Evolutionary conservation across 768 basidiomycete genomes (phyloP).

Genomic region (Leucosporidium scottii): DNA sequence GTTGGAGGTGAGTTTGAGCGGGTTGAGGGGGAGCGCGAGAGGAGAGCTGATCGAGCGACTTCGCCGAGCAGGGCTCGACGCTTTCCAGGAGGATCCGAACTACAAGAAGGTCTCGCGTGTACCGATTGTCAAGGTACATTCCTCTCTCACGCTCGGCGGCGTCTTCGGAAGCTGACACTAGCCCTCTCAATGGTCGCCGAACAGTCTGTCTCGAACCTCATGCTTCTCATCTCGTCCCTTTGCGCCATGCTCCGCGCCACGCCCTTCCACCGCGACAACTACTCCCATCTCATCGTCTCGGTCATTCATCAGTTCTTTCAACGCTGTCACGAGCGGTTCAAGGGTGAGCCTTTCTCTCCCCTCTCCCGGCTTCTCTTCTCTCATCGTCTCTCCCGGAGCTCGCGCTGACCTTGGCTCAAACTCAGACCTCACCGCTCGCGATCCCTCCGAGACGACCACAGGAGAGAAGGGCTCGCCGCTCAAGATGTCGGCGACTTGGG

Average conservation of each 20-base stretch:
- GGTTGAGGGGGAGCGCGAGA: slow-evolving; percentile 35
- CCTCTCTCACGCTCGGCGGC: not conserved
- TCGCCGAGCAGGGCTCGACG: slow-evolving; percentile 58
- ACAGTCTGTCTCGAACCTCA: slow-evolving; percentile 73
- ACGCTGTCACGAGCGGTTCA: slow-evolving; percentile 80
- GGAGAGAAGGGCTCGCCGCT: slow-evolving; percentile 42
- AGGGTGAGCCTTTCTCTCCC: slow-evolving; percentile 47
- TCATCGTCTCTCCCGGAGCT: slow-evolving; percentile 29
- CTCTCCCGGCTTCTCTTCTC: no score
- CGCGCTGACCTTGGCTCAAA: slow-evolving; percentile 26
- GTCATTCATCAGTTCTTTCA: slow-evolving; percentile 96
- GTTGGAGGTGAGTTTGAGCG: slow-evolving; percentile 47
- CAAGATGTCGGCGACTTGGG: slow-evolving; percentile 62
- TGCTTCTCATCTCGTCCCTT: slow-evolving; percentile 83
- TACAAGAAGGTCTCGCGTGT: slow-evolving; percentile 59
- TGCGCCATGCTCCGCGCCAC: slow-evolving; percentile 84
- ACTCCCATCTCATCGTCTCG: slow-evolving; percentile 83
- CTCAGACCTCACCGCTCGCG: slow-evolving; percentile 49
- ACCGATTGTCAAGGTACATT: slow-evolving; percentile 68
- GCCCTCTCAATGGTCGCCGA: slow-evolving; percentile 1
- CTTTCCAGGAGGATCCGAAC: slow-evolving; percentile 72
- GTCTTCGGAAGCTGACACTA: not conserved
- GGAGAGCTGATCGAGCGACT: not conserved
- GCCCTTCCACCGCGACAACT: slow-evolving; percentile 91
- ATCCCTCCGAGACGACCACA: not conserved